phyloP scores from a whole-genome alignment of 805 yeast genomes.

The Metahyphopichia silvanorum region DNA sequence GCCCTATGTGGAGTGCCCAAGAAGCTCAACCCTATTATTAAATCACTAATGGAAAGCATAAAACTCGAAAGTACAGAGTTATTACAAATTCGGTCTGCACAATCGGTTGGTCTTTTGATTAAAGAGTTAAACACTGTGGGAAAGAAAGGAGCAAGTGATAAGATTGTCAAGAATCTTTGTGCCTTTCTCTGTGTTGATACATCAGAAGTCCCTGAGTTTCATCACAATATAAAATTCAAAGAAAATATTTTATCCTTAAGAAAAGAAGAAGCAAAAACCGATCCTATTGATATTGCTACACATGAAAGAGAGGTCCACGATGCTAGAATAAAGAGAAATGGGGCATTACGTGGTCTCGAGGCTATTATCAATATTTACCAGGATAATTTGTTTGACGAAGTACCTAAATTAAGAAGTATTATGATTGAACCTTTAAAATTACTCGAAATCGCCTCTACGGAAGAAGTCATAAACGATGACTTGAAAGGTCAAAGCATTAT shows the following conservation, averaged over 20 bases:
- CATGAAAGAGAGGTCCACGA: constrained; percentile 64
- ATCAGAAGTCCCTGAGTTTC: constrained; percentile 90
- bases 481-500: constrained; percentile 73
- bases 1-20: constrained; percentile 69
- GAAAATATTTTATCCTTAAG: constrained; percentile 67
- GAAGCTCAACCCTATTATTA: constrained; percentile 83
- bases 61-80: constrained; percentile 67
- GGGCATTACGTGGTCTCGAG: constrained; percentile 73
- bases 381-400: constrained; percentile 48
- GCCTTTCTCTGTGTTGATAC: constrained; percentile 95
- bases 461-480: constrained; percentile 34
- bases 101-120: constrained; percentile 63
- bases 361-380: constrained; percentile 53
- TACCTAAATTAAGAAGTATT: constrained; percentile 64
- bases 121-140: constrained; percentile 51
- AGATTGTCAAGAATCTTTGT: constrained; percentile 84
- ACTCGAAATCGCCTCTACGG: constrained; percentile 22
- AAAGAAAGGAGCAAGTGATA: constrained; percentile 77
- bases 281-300: constrained; percentile 57
- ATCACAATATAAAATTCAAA: constrained; percentile 52
- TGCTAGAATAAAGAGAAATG: constrained; percentile 80
- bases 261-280: constrained; percentile 70
- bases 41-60: constrained; percentile 89
- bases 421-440: constrained; percentile 64
- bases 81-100: constrained; percentile 71